These are phyloP conservation scores for Penicilliopsis zonata DNA, from an alignment of 495 filamentous ascomycete species.

Conservation along the genomic window DNA sequence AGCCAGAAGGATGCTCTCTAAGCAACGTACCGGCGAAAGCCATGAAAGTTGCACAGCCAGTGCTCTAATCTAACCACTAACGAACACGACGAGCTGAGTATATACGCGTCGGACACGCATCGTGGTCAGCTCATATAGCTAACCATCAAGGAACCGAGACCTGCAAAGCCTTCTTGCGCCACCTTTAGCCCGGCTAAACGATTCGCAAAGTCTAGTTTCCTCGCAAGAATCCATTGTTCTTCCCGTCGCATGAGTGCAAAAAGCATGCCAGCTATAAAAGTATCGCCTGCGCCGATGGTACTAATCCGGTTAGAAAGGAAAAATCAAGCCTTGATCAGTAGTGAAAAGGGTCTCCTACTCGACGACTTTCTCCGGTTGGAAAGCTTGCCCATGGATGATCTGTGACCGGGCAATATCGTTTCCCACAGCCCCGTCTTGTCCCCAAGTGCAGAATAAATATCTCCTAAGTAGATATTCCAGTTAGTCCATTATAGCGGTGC, in stretches of 20 bases:
- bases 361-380: constrained; percentile 31
- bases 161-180: constrained; percentile 49
- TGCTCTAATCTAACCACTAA: no score
- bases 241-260: constrained; percentile 43
- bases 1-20: no score
- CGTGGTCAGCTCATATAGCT: no score
- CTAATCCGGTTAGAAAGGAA: no score
- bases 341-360: constrained; percentile 52
- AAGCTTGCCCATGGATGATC: constrained; percentile 33
- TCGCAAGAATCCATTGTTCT: constrained; percentile 36
- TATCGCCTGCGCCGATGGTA: constrained; percentile 62
- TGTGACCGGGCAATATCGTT: constrained; percentile 25
- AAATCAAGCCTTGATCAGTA: no score
- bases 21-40: no score
- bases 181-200: constrained; percentile 58
- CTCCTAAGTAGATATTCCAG: constrained; percentile 22
- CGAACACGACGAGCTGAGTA: no score
- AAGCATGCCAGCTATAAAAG: constrained; percentile 61
- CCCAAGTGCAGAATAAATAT: constrained; percentile 57
- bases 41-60: no score
- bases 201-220: constrained; percentile 50
- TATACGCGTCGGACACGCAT: no score
- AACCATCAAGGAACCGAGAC: no score
- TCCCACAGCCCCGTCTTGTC: constrained; percentile 43
- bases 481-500: not conserved